Evolutionary conservation across 2,329 filamentous ascomycete genomes (phyloP).

Genomic region (Cryoendolithus antarcticus): DNA sequence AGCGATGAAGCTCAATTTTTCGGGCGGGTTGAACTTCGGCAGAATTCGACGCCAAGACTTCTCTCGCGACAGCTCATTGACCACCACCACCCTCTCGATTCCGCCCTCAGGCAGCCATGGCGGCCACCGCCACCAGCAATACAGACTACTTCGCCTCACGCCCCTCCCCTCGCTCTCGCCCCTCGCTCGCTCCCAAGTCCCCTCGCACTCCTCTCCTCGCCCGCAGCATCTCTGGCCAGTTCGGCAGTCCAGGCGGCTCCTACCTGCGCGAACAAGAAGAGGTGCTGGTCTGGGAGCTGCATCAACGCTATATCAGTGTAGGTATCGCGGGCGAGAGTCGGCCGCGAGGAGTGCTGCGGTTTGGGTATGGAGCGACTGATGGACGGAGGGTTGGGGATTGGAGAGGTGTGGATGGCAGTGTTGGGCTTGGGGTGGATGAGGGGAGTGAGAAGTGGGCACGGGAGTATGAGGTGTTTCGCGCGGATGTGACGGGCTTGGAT

Average conservation of each 20-base stretch:
- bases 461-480: slow-evolving; percentile 63
- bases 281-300: slow-evolving; percentile 68
- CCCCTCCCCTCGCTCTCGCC: slow-evolving; percentile 2
- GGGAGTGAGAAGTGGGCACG: slow-evolving; percentile 45
- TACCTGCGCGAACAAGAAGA: slow-evolving; percentile 66
- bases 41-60: too few species aligned
- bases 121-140: background rate
- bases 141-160: slow-evolving; percentile 5
- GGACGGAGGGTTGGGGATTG: slow-evolving; percentile 59
- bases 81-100: too few species aligned
- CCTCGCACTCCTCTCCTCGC: slow-evolving; percentile 47
- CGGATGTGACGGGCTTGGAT: slow-evolving; percentile 61
- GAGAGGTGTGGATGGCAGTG: slow-evolving; percentile 25
- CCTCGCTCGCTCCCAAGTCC: slow-evolving; percentile 30
- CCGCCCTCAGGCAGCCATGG: background rate
- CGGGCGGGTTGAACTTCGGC: too few species aligned
- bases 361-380: slow-evolving; percentile 22
- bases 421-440: slow-evolving; percentile 11
- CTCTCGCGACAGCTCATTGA: too few species aligned
- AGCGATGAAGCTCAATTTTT: too few species aligned
- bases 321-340: slow-evolving; percentile 76
- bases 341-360: slow-evolving; percentile 59
- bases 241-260: slow-evolving; percentile 44
- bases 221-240: slow-evolving; percentile 47
- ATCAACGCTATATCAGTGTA: slow-evolving; percentile 62